Base-by-base conservation (phyloP, 768 basidiomycete genomes). In the Pleurotus citrinopileatus region DNA sequence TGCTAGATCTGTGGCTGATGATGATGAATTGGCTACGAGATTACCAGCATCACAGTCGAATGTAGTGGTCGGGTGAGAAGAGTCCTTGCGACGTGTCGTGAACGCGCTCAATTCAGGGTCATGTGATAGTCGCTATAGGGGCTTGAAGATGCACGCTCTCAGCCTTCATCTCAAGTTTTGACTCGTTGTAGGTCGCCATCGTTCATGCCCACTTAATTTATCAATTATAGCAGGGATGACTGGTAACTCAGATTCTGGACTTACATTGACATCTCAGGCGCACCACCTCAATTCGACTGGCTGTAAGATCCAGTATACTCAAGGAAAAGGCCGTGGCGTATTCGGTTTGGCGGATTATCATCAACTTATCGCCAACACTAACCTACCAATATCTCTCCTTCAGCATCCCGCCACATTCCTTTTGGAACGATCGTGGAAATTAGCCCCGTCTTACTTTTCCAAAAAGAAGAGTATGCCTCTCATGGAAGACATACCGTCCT, bases 391-490 rank as follows among this genome's bases (percentile, higher is more conserved):
- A 4, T 17, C 7, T 3, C 17, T 15, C 27, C 13, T 40, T 28
- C 54, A 83, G 82, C 89, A 19, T 72, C 79, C 6, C 70, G 70
- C 15, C 59, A 58, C 27, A 84, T 94, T 56, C 75, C 84, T 17
- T 68, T 77, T 9, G 75, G 80, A 10, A 86, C 87, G 0, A 60
- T 88, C n/a, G 65, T 98, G 56, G 95, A 97, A 67, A 80, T 85
- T 60, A 89, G 88, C 57, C 94, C 95, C 2, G 90, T 92, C 17
- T 71, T 96, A n/a, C 72, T 96, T 9, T 82, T 95, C 62, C 66
- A 73, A 3, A 76, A 78, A 53, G 74, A 81, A 22, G 91, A 94
- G 69, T 94, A 93, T 60, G 74, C 80, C 42, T 63, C 66, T 3
- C 79, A 90, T 68, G 82, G 73, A 47, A 73, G 60, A 53, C 66